These are phyloP conservation scores for Suillus spraguei DNA, from an alignment of 768 basidiomycete species.

Conservation along the genomic window DNA sequence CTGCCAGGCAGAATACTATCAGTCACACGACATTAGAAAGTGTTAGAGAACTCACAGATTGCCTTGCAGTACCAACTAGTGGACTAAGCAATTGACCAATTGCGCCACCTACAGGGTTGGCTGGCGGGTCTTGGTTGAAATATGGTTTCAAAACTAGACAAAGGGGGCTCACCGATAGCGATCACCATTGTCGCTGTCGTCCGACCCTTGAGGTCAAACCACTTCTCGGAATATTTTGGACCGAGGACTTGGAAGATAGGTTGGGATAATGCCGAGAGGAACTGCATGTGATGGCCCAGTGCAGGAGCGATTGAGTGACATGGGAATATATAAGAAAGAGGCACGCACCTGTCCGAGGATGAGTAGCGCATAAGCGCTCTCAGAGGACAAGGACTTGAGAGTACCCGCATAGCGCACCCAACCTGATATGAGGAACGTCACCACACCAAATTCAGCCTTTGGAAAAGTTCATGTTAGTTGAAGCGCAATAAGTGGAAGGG, in stretches of 20 bases:
- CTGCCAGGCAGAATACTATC: slow-evolving; percentile 36
- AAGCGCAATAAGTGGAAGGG: background rate
- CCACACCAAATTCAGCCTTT: slow-evolving; percentile 64
- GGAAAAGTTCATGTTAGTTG: background rate
- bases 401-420: slow-evolving; percentile 84
- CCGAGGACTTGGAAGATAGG: slow-evolving; percentile 78
- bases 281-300: slow-evolving; percentile 35
- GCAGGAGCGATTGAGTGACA: background rate
- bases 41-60: slow-evolving; percentile 53
- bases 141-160: background rate
- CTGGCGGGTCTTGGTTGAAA: slow-evolving; percentile 33
- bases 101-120: slow-evolving; percentile 75
- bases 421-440: slow-evolving; percentile 57
- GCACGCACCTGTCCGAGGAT: slow-evolving; percentile 66
- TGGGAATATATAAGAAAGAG: background rate
- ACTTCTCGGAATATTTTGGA: slow-evolving; percentile 79
- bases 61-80: slow-evolving; percentile 49
- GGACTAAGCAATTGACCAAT: slow-evolving; percentile 76
- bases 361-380: slow-evolving; percentile 63
- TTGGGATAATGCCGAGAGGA: slow-evolving; percentile 65
- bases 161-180: slow-evolving; percentile 39
- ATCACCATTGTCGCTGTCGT: slow-evolving; percentile 77
- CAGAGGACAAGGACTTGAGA: slow-evolving; percentile 48
- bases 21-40: background rate
- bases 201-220: slow-evolving; percentile 77